Percentiles rank a stretch among this genome's conserved stretches.
Evolutionary conservation across 2,329 filamentous ascomycete genomes (phyloP).

Genomic region (Colletotrichum australisinense): DNA sequence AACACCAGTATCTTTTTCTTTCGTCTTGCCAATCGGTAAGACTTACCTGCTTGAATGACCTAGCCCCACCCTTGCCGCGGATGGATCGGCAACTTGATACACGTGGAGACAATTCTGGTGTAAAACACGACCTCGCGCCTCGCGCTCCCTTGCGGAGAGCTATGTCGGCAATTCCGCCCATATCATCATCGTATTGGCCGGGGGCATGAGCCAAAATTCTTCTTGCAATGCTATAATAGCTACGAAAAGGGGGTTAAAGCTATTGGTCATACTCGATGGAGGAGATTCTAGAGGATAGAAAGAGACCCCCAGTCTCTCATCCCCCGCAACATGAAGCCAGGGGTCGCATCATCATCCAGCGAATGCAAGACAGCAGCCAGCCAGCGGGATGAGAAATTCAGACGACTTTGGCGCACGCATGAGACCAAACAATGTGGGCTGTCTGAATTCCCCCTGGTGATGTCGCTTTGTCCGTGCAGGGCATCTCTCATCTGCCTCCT

Average conservation of each 20-base stretch:
- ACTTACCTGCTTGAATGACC: background rate
- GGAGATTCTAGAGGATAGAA: background rate
- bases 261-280: background rate
- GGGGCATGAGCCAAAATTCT: no score
- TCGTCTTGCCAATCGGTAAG: background rate
- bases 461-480: background rate
- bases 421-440: background rate
- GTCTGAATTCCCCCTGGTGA: background rate
- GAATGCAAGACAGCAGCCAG: background rate
- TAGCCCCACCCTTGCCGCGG: background rate
- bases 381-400: background rate
- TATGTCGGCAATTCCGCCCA: background rate
- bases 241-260: background rate
- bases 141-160: background rate
- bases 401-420: background rate
- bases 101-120: background rate
- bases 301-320: background rate
- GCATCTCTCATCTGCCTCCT: background rate
- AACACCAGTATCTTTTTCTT: background rate
- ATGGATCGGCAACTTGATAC: conserved; percentile 6
- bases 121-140: background rate
- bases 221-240: background rate
- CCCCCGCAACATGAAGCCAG: background rate
- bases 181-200: background rate
- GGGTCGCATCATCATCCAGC: background rate